Evolutionary conservation across 129 eudicot species (phyloP).

Genomic region (Flaveria sonorensis): DNA sequence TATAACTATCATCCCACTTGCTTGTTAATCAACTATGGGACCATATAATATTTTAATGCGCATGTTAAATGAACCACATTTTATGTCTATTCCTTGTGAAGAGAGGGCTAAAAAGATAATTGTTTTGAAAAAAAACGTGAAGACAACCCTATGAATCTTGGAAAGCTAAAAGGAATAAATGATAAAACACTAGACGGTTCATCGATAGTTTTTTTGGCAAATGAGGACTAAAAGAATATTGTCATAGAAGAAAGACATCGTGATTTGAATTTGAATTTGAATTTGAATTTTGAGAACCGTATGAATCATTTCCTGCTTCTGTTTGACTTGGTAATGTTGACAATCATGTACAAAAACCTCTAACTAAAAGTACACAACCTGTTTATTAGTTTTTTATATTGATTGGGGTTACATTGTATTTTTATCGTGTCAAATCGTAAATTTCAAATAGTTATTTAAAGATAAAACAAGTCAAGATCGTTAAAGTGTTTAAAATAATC

Average conservation of each 20-base stretch:
- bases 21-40: constrained; percentile 28
- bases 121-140: background rate
- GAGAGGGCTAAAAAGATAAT: background rate
- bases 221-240: background rate
- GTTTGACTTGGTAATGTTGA: background rate
- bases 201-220: background rate
- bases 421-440: no score
- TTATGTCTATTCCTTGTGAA: background rate
- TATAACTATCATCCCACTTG: constrained; percentile 35
- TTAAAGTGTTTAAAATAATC: no score
- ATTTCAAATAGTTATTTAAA: no score
- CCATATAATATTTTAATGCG: constrained; percentile 16
- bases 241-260: background rate
- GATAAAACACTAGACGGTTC: background rate
- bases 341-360: no score
- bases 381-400: no score
- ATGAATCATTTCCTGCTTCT: background rate
- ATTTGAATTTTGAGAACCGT: background rate
- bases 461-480: no score
- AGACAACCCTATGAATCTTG: constrained; percentile 16
- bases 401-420: no score
- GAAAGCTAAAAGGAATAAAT: constrained; percentile 3
- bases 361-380: no score
- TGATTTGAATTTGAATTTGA: constrained; percentile 19
- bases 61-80: constrained; percentile 16